Conservation (phyloP, 257 asterid species). For the Capsicum baccatum region DNA sequence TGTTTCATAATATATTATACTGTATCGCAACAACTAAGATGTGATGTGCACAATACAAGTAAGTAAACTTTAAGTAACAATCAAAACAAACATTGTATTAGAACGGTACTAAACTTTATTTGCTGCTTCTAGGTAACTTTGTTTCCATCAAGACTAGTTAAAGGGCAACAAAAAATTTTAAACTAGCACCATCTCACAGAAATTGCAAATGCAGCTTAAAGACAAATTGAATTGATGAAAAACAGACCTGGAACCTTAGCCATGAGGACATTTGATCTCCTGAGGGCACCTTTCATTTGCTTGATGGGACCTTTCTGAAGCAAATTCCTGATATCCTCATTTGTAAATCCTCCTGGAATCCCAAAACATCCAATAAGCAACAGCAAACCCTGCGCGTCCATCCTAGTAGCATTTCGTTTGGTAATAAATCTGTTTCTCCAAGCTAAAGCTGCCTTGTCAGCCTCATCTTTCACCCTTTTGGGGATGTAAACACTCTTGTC, state of each 20-base stretch:
- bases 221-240: slow-evolving; percentile 10
- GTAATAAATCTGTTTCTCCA: slow-evolving; percentile 74
- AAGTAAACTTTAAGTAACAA: too few relatives aligned
- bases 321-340: slow-evolving; percentile 69
- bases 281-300: slow-evolving; percentile 54
- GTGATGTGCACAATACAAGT: too few relatives aligned
- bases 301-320: slow-evolving; percentile 53
- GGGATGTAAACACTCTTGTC: slow-evolving; percentile 38
- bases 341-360: slow-evolving; percentile 51
- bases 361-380: slow-evolving; percentile 77
- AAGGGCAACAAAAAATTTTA: neutral
- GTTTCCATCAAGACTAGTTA: slow-evolving; percentile 6
- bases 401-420: slow-evolving; percentile 57
- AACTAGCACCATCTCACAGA: neutral
- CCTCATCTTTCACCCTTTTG: slow-evolving; percentile 56
- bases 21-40: too few relatives aligned
- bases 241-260: slow-evolving; percentile 61
- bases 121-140: neutral
- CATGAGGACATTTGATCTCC: slow-evolving; percentile 59
- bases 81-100: neutral
- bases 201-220: neutral
- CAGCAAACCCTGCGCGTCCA: slow-evolving; percentile 85
- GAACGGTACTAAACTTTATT: neutral
- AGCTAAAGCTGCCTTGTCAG: slow-evolving; percentile 58
- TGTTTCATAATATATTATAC: too few relatives aligned